Conservation (phyloP, 495 filamentous ascomycete species). For the Thermothielavioides terrestris region DNA sequence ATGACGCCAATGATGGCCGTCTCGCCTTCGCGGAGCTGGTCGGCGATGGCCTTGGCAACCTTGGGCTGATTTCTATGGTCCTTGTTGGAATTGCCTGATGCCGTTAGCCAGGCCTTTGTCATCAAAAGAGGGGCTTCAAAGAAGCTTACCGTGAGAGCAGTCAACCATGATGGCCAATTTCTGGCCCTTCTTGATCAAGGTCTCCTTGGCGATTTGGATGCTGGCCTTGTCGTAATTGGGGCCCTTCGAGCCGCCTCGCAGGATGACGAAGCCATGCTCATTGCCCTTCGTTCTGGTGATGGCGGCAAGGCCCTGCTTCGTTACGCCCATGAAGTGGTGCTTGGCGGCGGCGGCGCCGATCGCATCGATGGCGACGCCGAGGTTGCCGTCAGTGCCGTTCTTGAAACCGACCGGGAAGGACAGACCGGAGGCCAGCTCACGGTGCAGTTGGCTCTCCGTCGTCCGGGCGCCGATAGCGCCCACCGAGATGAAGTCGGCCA, state of each 20-base stretch:
- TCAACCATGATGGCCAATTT: slow-evolving; percentile 93
- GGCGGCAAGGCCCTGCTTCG: slow-evolving; percentile 94
- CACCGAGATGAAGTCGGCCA: slow-evolving; percentile 89
- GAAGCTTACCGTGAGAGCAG: slow-evolving; percentile 73
- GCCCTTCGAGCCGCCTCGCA: slow-evolving; percentile 85
- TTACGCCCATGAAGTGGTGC: slow-evolving; percentile 98
- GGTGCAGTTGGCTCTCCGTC: slow-evolving; percentile 93
- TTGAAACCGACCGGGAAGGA: slow-evolving; percentile 99
- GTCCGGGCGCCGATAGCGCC: slow-evolving; percentile 94
- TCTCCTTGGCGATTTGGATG: slow-evolving; percentile 69
- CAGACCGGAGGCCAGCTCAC: slow-evolving; percentile 91
- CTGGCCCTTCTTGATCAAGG: slow-evolving; percentile 74
- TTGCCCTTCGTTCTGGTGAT: slow-evolving; percentile 91
- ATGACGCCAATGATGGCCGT: slow-evolving; percentile 88
- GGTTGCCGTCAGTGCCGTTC: slow-evolving; percentile 94
- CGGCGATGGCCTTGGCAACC: slow-evolving; percentile 71
- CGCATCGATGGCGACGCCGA: slow-evolving; percentile 92
- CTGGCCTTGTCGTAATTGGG: slow-evolving; percentile 88
- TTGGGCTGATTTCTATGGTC: slow-evolving; percentile 84
- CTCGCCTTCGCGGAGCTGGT: slow-evolving; percentile 82
- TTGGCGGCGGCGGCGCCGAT: slow-evolving; percentile 84
- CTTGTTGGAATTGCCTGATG: slow-evolving; percentile 61
- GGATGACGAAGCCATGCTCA: slow-evolving; percentile 93
- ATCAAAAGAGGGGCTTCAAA: neutral
- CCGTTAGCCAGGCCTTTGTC: slow-evolving; percentile 4